phyloP scores from a whole-genome alignment of 257 asterid species.

The Asclepias syriaca region DNA sequence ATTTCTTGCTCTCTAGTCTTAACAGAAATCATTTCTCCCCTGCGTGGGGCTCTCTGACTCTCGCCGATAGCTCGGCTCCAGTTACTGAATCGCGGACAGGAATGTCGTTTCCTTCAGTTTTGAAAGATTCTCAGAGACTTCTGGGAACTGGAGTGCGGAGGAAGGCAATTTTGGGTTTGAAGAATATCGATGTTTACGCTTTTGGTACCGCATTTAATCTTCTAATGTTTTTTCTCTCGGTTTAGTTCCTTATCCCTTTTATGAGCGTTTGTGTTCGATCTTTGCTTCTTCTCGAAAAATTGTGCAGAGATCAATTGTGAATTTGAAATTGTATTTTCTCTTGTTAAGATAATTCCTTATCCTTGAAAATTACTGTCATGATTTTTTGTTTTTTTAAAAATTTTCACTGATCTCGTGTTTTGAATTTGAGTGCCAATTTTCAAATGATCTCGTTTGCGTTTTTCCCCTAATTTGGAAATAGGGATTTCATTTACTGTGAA shows the following conservation, averaged over 20 bases:
- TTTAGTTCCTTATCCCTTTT: background rate
- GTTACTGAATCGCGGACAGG: slow-evolving; percentile 70
- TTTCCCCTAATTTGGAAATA: background rate
- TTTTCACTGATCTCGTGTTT: background rate
- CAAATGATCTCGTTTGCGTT: background rate
- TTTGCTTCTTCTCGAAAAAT: background rate
- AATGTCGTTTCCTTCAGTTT: slow-evolving; percentile 61
- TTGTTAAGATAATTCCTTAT: background rate
- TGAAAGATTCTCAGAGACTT: slow-evolving; percentile 68
- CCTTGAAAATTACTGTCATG: background rate
- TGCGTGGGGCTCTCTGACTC: slow-evolving; percentile 66
- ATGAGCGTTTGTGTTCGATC: background rate
- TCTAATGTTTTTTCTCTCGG: background rate
- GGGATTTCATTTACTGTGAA: background rate
- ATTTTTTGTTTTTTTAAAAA: background rate
- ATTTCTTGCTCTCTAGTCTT: slow-evolving; percentile 34
- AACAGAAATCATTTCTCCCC: slow-evolving; percentile 24
- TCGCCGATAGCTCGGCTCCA: slow-evolving; percentile 40
- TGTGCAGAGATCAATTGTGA: background rate
- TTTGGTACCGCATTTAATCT: slow-evolving; percentile 50
- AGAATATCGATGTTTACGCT: slow-evolving; percentile 86
- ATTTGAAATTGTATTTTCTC: background rate
- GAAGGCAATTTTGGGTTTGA: slow-evolving; percentile 73
- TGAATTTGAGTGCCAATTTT: background rate
- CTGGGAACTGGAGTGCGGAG: slow-evolving; percentile 79